Base-by-base conservation (phyloP, 1,284 basidiomycete species). In the Puccinia polysora region DNA sequence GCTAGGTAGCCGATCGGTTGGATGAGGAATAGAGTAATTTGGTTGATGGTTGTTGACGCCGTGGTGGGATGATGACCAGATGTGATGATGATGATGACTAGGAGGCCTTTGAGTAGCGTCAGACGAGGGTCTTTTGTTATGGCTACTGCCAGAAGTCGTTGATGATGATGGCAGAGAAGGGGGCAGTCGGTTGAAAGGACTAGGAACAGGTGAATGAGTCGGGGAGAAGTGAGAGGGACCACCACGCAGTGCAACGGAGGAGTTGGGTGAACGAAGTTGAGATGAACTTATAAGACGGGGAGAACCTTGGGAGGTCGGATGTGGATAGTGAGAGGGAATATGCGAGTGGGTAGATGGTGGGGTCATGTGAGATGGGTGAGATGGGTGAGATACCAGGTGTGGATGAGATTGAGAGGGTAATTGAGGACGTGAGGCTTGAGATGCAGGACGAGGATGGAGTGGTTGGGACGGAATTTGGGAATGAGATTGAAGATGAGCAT, bases 341-440 rank as follows among this genome's bases (percentile, higher is more conserved):
- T 25, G 14, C 7, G 28, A 32, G 12, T 18, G 28, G 55, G 10
- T 25, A 6, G n/a, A 28, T 20, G 59, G n/a, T 15, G 59, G 23
- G 40, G 28, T 36, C 38, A 14, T 45, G 43, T 47, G 58, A 43
- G 59, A 28, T 23, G 20, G 38, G 8, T 62, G 40, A 20, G 59
- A 20, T 15, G n/a, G n/a, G n/a, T 56, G 55, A 2, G 43, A 43
- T 43, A 43, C 18, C 18, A 18, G 18, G 18, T 43, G 23, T 45
- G 28, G 59, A 28, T 38, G 59, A 3, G 43, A 43, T 62, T 62
- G 59, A 10, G 59, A 62, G 38, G 59, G 20, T 25, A 43, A 6
- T 20, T 20, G 12, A 4, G 40, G 43, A 10, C 14, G n/a, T 7
- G 43, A 59, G 10, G 56, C 23, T 18, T 2, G 49, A 59, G n/a